A percentile compares a stretch with the other conserved stretches of the same genome.
Conservation (phyloP, 306 rosid species). For the Ziziphus jujuba region DNA sequence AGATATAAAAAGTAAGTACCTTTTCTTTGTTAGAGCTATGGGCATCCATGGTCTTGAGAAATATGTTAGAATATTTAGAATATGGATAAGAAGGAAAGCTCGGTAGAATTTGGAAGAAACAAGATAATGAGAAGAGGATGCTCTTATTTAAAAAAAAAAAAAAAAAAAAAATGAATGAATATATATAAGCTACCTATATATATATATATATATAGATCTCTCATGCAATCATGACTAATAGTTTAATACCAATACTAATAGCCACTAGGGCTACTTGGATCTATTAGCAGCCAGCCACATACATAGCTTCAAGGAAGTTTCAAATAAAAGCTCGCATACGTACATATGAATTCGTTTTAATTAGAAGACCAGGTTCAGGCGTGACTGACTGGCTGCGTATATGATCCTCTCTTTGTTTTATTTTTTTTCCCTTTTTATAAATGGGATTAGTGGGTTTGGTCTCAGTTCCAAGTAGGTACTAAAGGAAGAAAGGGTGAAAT, state of each 20-base stretch:
- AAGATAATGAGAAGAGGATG: not conserved
- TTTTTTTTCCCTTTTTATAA: too few species aligned
- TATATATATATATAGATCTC: too few species aligned
- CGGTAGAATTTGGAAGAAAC: too few species aligned
- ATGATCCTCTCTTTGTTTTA: not conserved
- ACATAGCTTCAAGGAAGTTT: slow-evolving; percentile 10
- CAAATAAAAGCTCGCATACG: not conserved
- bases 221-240: not conserved
- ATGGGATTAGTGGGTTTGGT: not conserved
- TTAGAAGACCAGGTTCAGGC: not conserved
- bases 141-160: too few species aligned
- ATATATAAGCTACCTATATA: too few species aligned
- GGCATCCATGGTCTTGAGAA: slow-evolving; percentile 13
- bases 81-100: not conserved
- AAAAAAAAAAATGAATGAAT: too few species aligned
- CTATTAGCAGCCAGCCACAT: not conserved
- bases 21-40: slow-evolving; percentile 5
- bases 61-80: too few species aligned
- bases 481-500: slow-evolving; percentile 27
- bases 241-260: too few species aligned
- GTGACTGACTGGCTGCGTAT: slow-evolving; percentile 6
- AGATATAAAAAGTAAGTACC: slow-evolving; percentile 2
- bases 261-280: not conserved
- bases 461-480: not conserved
- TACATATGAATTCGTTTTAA: not conserved